Percentiles rank a stretch among this genome's conserved stretches.
Conservation (phyloP, 768 basidiomycete species). For the Termitomyces titanicus region DNA sequence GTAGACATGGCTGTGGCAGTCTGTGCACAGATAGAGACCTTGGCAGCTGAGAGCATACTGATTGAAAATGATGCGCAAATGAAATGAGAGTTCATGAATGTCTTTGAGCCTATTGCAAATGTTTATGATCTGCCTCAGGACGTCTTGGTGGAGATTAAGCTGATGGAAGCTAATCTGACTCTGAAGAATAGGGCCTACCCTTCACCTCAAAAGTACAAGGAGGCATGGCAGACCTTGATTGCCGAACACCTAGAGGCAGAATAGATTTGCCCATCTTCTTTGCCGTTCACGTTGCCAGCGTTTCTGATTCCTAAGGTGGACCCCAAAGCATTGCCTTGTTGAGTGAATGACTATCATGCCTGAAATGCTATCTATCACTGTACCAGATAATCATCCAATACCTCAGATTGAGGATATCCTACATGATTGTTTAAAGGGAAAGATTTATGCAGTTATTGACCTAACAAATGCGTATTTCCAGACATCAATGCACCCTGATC, state of each 20-base stretch:
- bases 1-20: neutral
- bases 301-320: neutral
- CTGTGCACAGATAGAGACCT: neutral
- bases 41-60: neutral
- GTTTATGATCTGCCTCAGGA: neutral
- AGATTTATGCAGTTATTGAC: neutral
- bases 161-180: neutral
- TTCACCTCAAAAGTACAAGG: neutral
- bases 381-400: neutral
- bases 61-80: neutral
- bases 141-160: neutral
- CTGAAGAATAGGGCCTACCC: slow-evolving; percentile 2
- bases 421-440: neutral
- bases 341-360: neutral
- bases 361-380: neutral
- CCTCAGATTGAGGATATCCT: neutral
- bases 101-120: neutral
- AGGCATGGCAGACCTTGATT: neutral
- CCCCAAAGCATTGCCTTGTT: neutral
- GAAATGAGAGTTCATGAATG: neutral
- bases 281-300: neutral
- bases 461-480: neutral
- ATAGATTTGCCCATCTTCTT: neutral
- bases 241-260: neutral
- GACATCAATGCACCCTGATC: neutral